Conservation (phyloP, 1,284 basidiomycete genomes). For the Clitocybe nebularis region DNA sequence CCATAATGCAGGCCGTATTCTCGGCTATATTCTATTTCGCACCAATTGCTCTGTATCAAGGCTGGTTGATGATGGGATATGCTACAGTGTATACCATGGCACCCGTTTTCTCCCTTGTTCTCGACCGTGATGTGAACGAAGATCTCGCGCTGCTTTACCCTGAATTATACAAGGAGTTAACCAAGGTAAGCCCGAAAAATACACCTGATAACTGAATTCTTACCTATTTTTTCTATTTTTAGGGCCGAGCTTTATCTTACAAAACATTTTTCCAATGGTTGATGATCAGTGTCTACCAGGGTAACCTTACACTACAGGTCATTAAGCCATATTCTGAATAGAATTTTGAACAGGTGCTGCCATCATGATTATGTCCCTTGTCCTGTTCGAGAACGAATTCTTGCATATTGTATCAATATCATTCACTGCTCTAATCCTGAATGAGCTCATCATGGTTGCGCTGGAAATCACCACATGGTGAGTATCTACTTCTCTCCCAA, state of each 20-base stretch:
- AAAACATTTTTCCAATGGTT: conserved; percentile 99
- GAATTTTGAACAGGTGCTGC: conserved; percentile 65
- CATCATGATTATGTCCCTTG: conserved; percentile 97
- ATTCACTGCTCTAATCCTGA: conserved; percentile 93
- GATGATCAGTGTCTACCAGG: conserved; percentile 98
- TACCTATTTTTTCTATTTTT: conserved; percentile 7
- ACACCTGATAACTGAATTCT: not conserved
- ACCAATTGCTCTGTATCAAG: conserved; percentile 96
- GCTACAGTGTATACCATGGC: conserved; percentile 99
- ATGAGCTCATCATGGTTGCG: conserved; percentile 99
- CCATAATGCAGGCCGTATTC: conserved; percentile 96
- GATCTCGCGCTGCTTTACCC: conserved; percentile 95
- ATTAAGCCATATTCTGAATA: conserved; percentile 1
- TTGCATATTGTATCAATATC: conserved; percentile 98
- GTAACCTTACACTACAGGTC: conserved; percentile 34
- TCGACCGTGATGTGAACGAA: conserved; percentile 95
- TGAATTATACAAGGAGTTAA: conserved; percentile 96
- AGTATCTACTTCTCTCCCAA: not conserved
- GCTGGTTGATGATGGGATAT: conserved; percentile 98
- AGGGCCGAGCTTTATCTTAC: conserved; percentile 90
- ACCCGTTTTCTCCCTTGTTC: conserved; percentile 94
- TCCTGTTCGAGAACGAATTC: conserved; percentile 97
- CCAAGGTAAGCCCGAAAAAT: conserved; percentile 58
- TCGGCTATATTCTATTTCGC: conserved; percentile 98
- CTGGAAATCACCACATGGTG: conserved; percentile 97